Evolutionary conservation across 495 filamentous ascomycete species (phyloP).

Genomic region (Hypoxylon rickii): DNA sequence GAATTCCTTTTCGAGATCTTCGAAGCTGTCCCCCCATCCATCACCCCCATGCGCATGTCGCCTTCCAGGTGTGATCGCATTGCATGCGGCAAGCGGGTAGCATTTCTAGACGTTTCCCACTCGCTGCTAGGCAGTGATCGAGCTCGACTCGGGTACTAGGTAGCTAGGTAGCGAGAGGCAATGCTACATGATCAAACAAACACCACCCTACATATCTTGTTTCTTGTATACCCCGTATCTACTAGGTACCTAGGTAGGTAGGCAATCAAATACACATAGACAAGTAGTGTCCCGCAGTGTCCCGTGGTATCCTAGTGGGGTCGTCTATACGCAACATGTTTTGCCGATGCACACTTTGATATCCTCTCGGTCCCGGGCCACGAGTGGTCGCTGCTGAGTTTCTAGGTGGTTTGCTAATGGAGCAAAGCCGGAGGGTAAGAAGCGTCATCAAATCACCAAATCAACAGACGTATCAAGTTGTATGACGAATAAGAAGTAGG

Average conservation of each 20-base stretch:
- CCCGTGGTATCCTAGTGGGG: slow-evolving; percentile 10
- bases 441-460: background rate
- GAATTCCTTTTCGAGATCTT: slow-evolving; percentile 15
- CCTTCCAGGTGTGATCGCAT: slow-evolving; percentile 7
- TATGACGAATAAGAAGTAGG: too few species aligned
- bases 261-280: background rate
- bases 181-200: slow-evolving; percentile 19
- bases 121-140: too few species aligned
- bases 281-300: too few species aligned
- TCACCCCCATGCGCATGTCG: background rate
- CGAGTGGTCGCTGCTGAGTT: too few species aligned
- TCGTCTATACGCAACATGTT: slow-evolving; percentile 19
- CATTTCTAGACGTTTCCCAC: too few species aligned
- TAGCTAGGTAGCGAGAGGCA: too few species aligned
- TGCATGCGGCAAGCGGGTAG: slow-evolving; percentile 7
- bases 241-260: background rate
- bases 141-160: slow-evolving; percentile 16
- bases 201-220: slow-evolving; percentile 20
- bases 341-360: slow-evolving; percentile 20
- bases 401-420: too few species aligned
- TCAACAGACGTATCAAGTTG: too few species aligned
- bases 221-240: slow-evolving; percentile 6
- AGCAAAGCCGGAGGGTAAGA: background rate
- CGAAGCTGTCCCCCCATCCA: slow-evolving; percentile 9
- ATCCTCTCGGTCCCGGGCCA: slow-evolving; percentile 26